Base-by-base conservation (phyloP, 2,329 filamentous ascomycete genomes). In the Leptographium lundbergii region DNA sequence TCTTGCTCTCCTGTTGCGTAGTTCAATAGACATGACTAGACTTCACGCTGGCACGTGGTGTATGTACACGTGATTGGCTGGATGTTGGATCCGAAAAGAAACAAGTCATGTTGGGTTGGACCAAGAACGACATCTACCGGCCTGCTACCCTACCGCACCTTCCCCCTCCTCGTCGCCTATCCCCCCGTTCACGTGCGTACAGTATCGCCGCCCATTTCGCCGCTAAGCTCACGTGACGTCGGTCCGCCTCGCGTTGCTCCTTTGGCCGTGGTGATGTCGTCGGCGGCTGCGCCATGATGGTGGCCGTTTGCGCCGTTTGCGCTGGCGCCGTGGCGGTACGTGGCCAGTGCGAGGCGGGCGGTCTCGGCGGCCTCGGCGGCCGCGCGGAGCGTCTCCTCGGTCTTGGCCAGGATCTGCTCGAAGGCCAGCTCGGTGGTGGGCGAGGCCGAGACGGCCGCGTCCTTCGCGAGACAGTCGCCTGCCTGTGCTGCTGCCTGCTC, bases 131-230 rank as follows among this genome's bases (percentile, higher is more conserved):
- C 42, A n/a, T 19, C 13, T 39, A 9, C 36, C 36, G 34, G 5
- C 14, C 36, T 17, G 29, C 29, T 6, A 6, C 36, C 36, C 2
- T 6, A 5, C 17, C 36, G 36, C 36, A 39, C 36, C 36, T n/a
- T 39, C 27, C 56, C 42, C 59, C 25, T 48, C 36, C 47, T 6
- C 50, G 13, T 53, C 59, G 53, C 34, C n/a, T 17, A 4, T 39
- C 13, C 13, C 50, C 17, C 25, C 29, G 9, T 29, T 59, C 47
- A 63, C 10, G 58, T 57, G 56, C 54, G 59, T 17, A 22, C 42
- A 32, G 81, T 84, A 76, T 84, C 81, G 22, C 81, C 81, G 59
- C 80, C 79, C 80, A 84, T 81, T 74, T 84, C 81, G 56, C 81
- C 81, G 65, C 77, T 75, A 69, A 84, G 65, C 65, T 82, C 79